These are phyloP conservation scores for Pholiota adiposa DNA, from an alignment of 1,284 basidiomycete genomes.

Conservation along the genomic window DNA sequence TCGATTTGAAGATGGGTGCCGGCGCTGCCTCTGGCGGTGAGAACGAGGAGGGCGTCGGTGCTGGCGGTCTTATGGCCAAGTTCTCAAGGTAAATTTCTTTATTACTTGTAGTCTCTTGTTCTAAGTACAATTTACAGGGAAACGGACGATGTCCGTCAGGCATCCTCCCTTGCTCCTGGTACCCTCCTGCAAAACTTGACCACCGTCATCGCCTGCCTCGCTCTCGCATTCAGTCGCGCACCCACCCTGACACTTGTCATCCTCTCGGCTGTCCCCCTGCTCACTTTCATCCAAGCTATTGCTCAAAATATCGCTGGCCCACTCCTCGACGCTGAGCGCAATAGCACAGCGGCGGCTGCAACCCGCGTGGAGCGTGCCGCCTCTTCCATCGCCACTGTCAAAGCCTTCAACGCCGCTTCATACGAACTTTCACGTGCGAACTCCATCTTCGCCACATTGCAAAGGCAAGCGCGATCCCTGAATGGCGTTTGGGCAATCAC, in stretches of 20 bases:
- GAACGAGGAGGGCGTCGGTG: slow-evolving; percentile 61
- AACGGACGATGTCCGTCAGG: slow-evolving; percentile 91
- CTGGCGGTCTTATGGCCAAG: slow-evolving; percentile 93
- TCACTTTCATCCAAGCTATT: slow-evolving; percentile 75
- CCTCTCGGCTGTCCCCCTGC: slow-evolving; percentile 86
- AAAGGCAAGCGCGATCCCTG: slow-evolving; percentile 55
- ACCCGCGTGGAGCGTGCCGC: slow-evolving; percentile 83
- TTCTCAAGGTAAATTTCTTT: slow-evolving; percentile 75
- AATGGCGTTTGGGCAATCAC: slow-evolving; percentile 80
- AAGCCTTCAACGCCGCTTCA: slow-evolving; percentile 88
- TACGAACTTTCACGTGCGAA: slow-evolving; percentile 61
- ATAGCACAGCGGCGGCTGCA: slow-evolving; percentile 71
- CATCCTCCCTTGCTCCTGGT: slow-evolving; percentile 79
- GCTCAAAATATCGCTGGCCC: slow-evolving; percentile 76
- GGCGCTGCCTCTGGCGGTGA: slow-evolving; percentile 42
- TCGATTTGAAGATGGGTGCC: slow-evolving; percentile 80
- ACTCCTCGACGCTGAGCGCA: slow-evolving; percentile 70
- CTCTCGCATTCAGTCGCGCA: slow-evolving; percentile 82
- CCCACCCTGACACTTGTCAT: slow-evolving; percentile 91
- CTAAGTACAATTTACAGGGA: slow-evolving; percentile 65
- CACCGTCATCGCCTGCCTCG: slow-evolving; percentile 79
- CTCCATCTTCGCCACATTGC: slow-evolving; percentile 50
- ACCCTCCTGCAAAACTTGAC: slow-evolving; percentile 81
- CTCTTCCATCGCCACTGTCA: slow-evolving; percentile 87
- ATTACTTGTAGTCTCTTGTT: neutral